phyloP scores from a whole-genome alignment of 176 grass and related monocot genomes.

The Melocanna baccifera region DNA sequence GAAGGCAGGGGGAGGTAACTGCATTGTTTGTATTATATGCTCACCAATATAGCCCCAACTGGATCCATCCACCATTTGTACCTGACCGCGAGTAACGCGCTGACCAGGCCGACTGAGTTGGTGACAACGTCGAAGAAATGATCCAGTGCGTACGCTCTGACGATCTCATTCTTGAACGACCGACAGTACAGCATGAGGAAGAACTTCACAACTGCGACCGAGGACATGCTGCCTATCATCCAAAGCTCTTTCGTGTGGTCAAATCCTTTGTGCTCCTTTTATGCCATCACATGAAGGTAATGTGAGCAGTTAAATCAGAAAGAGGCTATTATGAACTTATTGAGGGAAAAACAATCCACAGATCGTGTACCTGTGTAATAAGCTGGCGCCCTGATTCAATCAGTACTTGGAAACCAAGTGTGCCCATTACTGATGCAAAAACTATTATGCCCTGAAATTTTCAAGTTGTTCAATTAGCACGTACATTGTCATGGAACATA shows the following conservation, averaged over 20 bases:
- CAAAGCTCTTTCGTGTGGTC: conserved; percentile 52
- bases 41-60: conserved; percentile 82
- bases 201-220: conserved; percentile 73
- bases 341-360: not conserved
- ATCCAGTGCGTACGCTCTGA: conserved; percentile 80
- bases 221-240: conserved; percentile 91
- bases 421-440: conserved; percentile 90
- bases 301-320: not conserved
- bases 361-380: conserved; percentile 49
- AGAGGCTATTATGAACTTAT: not conserved
- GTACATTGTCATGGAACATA: not conserved
- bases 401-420: conserved; percentile 83
- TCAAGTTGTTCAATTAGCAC: not conserved
- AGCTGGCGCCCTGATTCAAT: conserved; percentile 85
- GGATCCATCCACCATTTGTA: conserved; percentile 97
- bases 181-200: conserved; percentile 91
- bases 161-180: conserved; percentile 86
- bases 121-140: conserved; percentile 98
- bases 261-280: conserved; percentile 60
- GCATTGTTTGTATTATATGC: not conserved
- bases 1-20: not conserved
- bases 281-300: not conserved
- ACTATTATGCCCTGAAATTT: conserved; percentile 75
- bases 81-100: conserved; percentile 54
- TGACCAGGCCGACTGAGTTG: conserved; percentile 74